Base-by-base conservation (phyloP, 129 eudicot species). In the Chrysanthemum lavandulifolium region DNA sequence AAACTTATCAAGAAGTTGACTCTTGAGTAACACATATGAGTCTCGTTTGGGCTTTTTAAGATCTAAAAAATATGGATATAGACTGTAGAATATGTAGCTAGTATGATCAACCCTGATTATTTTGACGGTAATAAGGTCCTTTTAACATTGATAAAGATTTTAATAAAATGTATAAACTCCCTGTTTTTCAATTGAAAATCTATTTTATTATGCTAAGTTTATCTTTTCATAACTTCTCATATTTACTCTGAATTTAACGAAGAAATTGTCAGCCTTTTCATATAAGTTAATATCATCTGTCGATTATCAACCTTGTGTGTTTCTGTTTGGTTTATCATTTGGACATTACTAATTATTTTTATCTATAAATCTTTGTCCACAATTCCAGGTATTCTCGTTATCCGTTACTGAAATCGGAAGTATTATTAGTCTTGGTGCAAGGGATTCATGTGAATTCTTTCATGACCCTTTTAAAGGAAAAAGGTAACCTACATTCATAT, bases 391-490 rank as follows among this genome's bases (percentile, higher is more conserved):
- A 16, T 93, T 93, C 79, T 82, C 96, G 11, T 82, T 93, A 73
- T 89, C 96, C 1, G 91, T 86, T 68, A 76, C 84, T 13, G 98
- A 93, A 87, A 85, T 93, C 12, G 98, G 98, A 84, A 80, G 71
- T 81, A 15, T 93, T 10, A 85, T 93, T 61, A 87, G 95, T 85
- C 96, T 93, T 31, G 95, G 96, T 48, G 75, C 95, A 45, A 85
- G 72, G 75, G 96, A 85, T 61, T 85, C 90, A 57, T 89, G 96
- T 68, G 98, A 93, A 81, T 87, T 93, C 83, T 89, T 93, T 69
- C 98, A 93, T 56, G 98, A 93, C 77, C 98, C 98, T 36, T 62
- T 61, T 53, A 89, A 80, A 58, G 98, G 98, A 54, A 93, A 68
- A 82, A 87, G 96, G 98, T 92, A 40, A 40, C 47, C 25, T 51